Percentiles rank a stretch among this genome's conserved stretches.
phyloP scores from a whole-genome alignment of 129 eudicot species.

The Flaveria sonorensis region DNA sequence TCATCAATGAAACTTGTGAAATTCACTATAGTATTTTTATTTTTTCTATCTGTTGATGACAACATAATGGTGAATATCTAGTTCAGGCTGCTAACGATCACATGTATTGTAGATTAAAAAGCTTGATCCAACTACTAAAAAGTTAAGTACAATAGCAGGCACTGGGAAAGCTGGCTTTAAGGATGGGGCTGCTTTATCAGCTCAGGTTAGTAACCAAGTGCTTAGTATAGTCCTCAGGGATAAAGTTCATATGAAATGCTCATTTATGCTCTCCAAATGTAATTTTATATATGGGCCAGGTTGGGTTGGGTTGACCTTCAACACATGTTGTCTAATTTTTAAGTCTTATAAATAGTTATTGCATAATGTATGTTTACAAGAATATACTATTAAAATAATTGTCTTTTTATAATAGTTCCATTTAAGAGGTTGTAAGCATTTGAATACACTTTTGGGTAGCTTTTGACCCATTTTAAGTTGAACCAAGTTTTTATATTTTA shows the following conservation, averaged over 20 bases:
- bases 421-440: background rate
- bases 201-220: slow-evolving; percentile 64
- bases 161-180: slow-evolving; percentile 93
- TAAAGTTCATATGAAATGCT: background rate
- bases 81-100: slow-evolving; percentile 19
- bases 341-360: background rate
- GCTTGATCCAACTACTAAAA: slow-evolving; percentile 73
- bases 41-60: background rate
- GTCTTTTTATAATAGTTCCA: background rate
- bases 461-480: background rate
- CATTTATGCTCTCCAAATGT: background rate
- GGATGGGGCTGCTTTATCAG: slow-evolving; percentile 74
- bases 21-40: background rate
- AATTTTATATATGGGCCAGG: background rate
- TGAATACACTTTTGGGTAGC: background rate
- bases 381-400: background rate
- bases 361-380: background rate
- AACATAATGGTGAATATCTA: background rate
- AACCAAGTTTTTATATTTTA: background rate
- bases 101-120: slow-evolving; percentile 67
- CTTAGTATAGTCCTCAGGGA: slow-evolving; percentile 10
- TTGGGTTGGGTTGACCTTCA: background rate
- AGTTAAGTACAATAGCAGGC: slow-evolving; percentile 78
- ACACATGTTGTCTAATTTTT: background rate
- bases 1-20: slow-evolving; percentile 4